Evolutionary conservation across 345 rosid genomes (phyloP).

Genomic region (Odontarrhena argentea): DNA sequence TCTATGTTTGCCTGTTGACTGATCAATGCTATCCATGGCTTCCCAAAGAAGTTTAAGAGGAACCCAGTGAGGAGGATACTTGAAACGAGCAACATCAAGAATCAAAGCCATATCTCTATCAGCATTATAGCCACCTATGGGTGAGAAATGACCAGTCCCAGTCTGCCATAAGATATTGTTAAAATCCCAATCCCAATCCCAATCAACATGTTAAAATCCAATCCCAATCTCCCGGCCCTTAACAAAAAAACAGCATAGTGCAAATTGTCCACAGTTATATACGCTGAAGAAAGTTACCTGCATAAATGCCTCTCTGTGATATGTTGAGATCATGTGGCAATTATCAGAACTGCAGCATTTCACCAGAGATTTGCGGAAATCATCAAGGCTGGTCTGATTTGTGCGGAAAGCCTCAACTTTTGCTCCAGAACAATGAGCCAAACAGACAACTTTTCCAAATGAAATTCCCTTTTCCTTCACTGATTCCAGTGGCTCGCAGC

Average conservation of each 20-base stretch:
- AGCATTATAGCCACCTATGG: slow-evolving; percentile 92
- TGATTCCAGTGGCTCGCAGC: slow-evolving; percentile 87
- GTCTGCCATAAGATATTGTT: slow-evolving; percentile 54
- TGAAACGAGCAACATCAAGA: slow-evolving; percentile 95
- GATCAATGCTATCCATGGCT: slow-evolving; percentile 76
- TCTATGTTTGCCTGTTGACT: slow-evolving; percentile 65
- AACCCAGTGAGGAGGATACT: slow-evolving; percentile 99
- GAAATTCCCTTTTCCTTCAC: slow-evolving; percentile 84
- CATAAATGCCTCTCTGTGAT: slow-evolving; percentile 66
- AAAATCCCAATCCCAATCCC: slow-evolving; percentile 12
- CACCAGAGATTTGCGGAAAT: slow-evolving; percentile 64
- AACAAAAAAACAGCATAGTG: background rate
- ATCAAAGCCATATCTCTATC: slow-evolving; percentile 91
- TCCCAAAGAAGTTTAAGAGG: slow-evolving; percentile 93
- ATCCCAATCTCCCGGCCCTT: background rate
- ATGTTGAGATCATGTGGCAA: slow-evolving; percentile 80
- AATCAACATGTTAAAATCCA: background rate
- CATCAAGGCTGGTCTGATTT: slow-evolving; percentile 71
- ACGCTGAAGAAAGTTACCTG: slow-evolving; percentile 51
- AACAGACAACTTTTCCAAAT: slow-evolving; percentile 85
- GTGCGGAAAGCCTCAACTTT: slow-evolving; percentile 85
- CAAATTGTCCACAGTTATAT: background rate
- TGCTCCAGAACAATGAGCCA: slow-evolving; percentile 92
- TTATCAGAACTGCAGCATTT: slow-evolving; percentile 72
- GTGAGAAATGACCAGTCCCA: slow-evolving; percentile 93